Evolutionary conservation across 2,329 filamentous ascomycete genomes (phyloP).

Genomic region (Chaetomiaceae sp.): DNA sequence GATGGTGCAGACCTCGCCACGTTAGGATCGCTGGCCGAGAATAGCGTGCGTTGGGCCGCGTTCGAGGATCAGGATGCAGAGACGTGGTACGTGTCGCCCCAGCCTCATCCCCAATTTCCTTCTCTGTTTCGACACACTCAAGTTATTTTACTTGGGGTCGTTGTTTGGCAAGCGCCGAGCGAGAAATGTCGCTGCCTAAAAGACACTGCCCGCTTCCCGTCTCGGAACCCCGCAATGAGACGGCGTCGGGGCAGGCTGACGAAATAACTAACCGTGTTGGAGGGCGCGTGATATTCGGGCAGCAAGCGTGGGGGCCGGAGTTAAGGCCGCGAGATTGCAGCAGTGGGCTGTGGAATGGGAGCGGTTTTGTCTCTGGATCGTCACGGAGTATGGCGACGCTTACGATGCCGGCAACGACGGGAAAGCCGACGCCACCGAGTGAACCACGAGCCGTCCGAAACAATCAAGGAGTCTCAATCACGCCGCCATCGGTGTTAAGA

Average conservation of each 20-base stretch:
- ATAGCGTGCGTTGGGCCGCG: constrained; percentile 83
- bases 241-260: not conserved
- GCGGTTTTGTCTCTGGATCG: constrained; percentile 84
- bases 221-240: not conserved
- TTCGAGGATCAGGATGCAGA: constrained; percentile 73
- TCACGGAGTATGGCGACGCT: constrained; percentile 59
- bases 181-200: constrained; percentile 3
- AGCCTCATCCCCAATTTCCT: not conserved
- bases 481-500: not conserved
- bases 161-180: not conserved
- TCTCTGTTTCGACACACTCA: not conserved
- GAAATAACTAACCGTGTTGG: not conserved
- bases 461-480: too few relatives aligned
- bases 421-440: not conserved
- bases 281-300: constrained; percentile 64
- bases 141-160: not conserved
- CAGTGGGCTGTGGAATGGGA: constrained; percentile 84
- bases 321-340: constrained; percentile 68
- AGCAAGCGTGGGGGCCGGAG: constrained; percentile 65
- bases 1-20: constrained; percentile 87
- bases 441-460: too few relatives aligned
- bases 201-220: not conserved
- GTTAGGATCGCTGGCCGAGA: constrained; percentile 82
- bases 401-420: not conserved
- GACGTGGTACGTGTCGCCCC: constrained; percentile 50